Percentiles rank a stretch among this genome's conserved stretches.
Conservation (phyloP, 495 filamentous ascomycete genomes). For the Parachaetomium inaequale region DNA sequence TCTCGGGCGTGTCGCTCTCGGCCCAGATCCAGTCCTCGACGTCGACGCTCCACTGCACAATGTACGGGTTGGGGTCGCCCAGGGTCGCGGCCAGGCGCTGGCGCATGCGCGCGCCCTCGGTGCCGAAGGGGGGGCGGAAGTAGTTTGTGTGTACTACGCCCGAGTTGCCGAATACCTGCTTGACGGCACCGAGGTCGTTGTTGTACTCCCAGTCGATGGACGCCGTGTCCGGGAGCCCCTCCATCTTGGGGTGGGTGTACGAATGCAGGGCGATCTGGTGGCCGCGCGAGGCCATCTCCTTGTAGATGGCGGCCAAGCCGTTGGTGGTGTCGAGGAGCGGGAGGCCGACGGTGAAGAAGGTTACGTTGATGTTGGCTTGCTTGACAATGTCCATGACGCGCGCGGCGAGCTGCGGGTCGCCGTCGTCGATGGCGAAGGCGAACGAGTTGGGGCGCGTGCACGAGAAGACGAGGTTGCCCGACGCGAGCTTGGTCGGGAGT, state of each 20-base stretch:
- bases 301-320: constrained; percentile 62
- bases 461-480: constrained; percentile 57
- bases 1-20: constrained; percentile 59
- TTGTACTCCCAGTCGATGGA: constrained; percentile 69
- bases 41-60: constrained; percentile 74
- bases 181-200: constrained; percentile 58
- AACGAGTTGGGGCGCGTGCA: constrained; percentile 72
- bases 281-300: constrained; percentile 59
- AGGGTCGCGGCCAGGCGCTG: constrained; percentile 56
- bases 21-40: constrained; percentile 79
- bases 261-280: constrained; percentile 76
- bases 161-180: constrained; percentile 41
- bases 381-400: constrained; percentile 63
- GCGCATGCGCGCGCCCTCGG: constrained; percentile 66
- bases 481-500: constrained; percentile 60
- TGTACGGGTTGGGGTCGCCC: constrained; percentile 45
- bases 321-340: constrained; percentile 57
- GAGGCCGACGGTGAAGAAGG: constrained; percentile 73
- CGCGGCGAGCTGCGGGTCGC: constrained; percentile 58
- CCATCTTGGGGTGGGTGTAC: constrained; percentile 72
- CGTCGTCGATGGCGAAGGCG: constrained; percentile 80
- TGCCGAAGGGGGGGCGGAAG: constrained; percentile 76
- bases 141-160: constrained; percentile 47
- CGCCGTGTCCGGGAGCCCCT: constrained; percentile 54
- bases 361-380: constrained; percentile 61